Evolutionary conservation across 176 grass and related monocot species (phyloP).

Genomic region (Leersia perrieri): DNA sequence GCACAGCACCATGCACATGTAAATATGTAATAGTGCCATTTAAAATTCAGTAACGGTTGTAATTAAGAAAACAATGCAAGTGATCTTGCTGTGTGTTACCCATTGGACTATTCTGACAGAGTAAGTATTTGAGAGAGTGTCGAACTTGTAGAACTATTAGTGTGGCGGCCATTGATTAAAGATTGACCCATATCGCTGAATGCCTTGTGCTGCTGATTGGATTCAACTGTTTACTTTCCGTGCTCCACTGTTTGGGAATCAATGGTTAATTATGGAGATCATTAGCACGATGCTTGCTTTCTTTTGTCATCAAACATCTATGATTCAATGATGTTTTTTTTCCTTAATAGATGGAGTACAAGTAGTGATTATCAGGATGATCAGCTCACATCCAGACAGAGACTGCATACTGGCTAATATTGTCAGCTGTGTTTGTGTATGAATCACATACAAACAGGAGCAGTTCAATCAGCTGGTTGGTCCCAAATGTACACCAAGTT

Average conservation of each 20-base stretch:
- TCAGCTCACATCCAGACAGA: neutral
- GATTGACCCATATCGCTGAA: conserved; percentile 7
- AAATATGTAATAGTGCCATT: neutral
- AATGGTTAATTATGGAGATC: neutral
- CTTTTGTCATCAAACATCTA: neutral
- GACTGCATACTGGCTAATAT: neutral
- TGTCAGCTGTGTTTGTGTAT: neutral
- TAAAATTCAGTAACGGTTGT: neutral
- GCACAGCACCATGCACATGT: neutral
- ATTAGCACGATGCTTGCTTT: neutral
- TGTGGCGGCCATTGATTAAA: neutral
- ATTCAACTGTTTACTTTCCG: neutral
- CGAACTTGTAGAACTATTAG: neutral
- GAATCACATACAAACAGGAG: neutral
- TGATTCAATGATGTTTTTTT: neutral
- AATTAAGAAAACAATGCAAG: neutral
- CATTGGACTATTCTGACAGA: neutral
- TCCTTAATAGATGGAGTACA: neutral
- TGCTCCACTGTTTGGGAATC: neutral
- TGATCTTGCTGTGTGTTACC: neutral
- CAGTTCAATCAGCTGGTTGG: neutral
- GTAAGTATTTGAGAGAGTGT: neutral
- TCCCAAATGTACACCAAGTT: neutral
- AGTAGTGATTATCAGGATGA: neutral
- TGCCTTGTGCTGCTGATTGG: conserved; percentile 5